Conservation (phyloP, 192 early-diverging fungal genomes). For the Rhizoclosmatium sp. region DNA sequence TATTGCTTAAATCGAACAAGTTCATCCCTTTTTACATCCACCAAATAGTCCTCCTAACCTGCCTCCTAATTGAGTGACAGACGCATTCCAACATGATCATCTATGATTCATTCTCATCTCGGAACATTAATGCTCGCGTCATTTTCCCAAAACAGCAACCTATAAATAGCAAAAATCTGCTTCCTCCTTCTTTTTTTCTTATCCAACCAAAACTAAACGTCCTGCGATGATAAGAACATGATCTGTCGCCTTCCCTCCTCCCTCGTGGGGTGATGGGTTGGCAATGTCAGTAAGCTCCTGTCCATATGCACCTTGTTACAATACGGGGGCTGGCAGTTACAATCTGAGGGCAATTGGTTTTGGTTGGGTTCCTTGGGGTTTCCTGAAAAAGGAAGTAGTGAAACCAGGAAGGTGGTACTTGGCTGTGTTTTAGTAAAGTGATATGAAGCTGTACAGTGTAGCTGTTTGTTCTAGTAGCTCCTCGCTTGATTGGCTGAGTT, state of each 20-base stretch:
- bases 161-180: background rate
- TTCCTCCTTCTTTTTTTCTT: background rate
- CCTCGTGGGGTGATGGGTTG: constrained; percentile 12
- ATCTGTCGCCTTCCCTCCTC: constrained; percentile 33
- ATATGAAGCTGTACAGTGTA: too few relatives aligned
- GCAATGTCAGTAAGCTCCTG: constrained; percentile 14
- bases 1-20: too few relatives aligned
- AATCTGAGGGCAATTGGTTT: constrained; percentile 28
- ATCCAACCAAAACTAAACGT: constrained; percentile 32
- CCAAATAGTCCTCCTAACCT: background rate
- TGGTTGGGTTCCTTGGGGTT: too few relatives aligned
- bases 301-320: background rate
- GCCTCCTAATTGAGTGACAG: background rate
- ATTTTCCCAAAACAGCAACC: background rate
- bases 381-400: too few relatives aligned
- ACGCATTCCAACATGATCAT: background rate
- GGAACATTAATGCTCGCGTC: background rate
- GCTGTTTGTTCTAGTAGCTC: too few relatives aligned
- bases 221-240: constrained; percentile 18
- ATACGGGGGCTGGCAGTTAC: constrained; percentile 1
- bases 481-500: too few relatives aligned
- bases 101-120: background rate
- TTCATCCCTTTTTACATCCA: background rate
- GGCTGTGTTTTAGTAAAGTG: too few relatives aligned
- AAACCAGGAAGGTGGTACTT: too few relatives aligned